Evolutionary conservation across 768 basidiomycete species (phyloP), one percentile per base, ranked within the genome.

Genomic region (Termitomyces sp.): DNA sequence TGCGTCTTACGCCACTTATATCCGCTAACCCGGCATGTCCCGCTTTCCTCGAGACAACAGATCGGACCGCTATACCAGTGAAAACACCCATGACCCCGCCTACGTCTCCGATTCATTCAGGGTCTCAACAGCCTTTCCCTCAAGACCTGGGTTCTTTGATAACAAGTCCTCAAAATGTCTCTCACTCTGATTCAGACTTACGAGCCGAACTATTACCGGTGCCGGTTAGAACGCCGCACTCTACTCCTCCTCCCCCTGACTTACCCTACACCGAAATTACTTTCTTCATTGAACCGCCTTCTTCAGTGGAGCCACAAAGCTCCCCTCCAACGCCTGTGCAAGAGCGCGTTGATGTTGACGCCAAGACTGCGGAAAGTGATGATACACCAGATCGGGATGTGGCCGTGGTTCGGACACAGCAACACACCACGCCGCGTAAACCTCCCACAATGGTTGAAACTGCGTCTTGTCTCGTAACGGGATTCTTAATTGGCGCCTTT

Each of bases 401-500:
- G 54, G 21, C 50, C 63, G 37, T 54, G 54, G 28, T 34, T 39
- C 40, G 21, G 27, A 45, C 37, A 25, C 17, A 23, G 28, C 52
- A 9, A 61, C 61, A 8, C 52, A 57, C 37, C 47, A 48, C 3
- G 42, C 53, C 4, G 42, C 51, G 45, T 54, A 52, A 63, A 9
- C 54, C 68, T 19, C 58, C 64, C 6, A 62, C 57, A 21, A 62
- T 71, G 19, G 60, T 64, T 5, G 74, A 76, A 41, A 72, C 70
- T 5, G 71, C 75, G 3, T 72, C 72, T 11, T 73, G 70, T 55
- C 57, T 76, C 17, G 71, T 75, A 25, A 72, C 84, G 21, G 86
- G 85, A 37, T 81, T 88, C 62, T 70, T 88, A 48, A 68, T 83
- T 45, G 83, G 83, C 42, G 76, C 82, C 25, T 79, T 82, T 61